These are phyloP conservation scores for Podosphaera aphanis DNA, from an alignment of 2,329 filamentous ascomycete species.

Conservation along the genomic window DNA sequence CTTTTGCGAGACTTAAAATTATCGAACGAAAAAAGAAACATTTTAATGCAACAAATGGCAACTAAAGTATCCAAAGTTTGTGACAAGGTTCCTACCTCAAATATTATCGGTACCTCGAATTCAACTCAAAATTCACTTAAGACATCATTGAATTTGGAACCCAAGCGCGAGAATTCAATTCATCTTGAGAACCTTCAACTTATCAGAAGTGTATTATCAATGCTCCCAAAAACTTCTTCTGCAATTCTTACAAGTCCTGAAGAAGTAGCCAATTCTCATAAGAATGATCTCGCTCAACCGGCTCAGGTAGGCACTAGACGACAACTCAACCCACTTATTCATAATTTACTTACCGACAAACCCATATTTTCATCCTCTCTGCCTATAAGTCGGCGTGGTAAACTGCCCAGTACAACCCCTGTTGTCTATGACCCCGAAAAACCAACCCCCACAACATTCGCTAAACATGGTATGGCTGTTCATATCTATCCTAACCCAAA, in stretches of 20 bases:
- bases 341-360: slow-evolving; percentile 90
- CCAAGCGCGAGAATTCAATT: slow-evolving; percentile 15
- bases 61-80: neutral
- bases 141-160: slow-evolving; percentile 6
- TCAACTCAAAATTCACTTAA: slow-evolving; percentile 22
- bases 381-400: slow-evolving; percentile 39
- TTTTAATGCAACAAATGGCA: neutral
- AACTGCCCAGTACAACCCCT: slow-evolving; percentile 1
- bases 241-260: slow-evolving; percentile 69
- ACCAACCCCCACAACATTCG: slow-evolving; percentile 44
- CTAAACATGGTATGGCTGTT: slow-evolving; percentile 78
- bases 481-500: slow-evolving; percentile 57
- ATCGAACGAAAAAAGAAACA: neutral
- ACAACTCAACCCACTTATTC: slow-evolving; percentile 61
- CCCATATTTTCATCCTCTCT: slow-evolving; percentile 80
- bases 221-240: slow-evolving; percentile 67
- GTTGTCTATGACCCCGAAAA: slow-evolving; percentile 16
- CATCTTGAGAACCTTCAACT: slow-evolving; percentile 53
- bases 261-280: slow-evolving; percentile 39
- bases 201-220: slow-evolving; percentile 42
- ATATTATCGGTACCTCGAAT: slow-evolving; percentile 12
- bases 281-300: slow-evolving; percentile 15
- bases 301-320: slow-evolving; percentile 27
- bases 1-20: slow-evolving; percentile 18
- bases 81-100: neutral